These are phyloP conservation scores for rapeseed (Brassica napus) DNA, from an alignment of 345 rosid species.

Conservation along the genomic window DNA sequence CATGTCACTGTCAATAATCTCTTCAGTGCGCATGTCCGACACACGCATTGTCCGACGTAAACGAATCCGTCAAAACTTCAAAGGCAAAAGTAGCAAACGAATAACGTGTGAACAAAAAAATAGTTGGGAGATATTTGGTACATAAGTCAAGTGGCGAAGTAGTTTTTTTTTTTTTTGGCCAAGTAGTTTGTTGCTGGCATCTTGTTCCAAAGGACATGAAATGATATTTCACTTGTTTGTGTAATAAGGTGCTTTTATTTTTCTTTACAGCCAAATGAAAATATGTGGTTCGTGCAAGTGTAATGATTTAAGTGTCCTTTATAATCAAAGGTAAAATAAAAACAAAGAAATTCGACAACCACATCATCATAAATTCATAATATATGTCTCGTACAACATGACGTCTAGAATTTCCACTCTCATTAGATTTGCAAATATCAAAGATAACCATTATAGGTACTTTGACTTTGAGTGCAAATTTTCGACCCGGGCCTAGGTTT, in stretches of 20 bases:
- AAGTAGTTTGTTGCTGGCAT: slow-evolving; percentile 34
- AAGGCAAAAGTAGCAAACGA: slow-evolving; percentile 28
- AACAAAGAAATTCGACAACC: slow-evolving; percentile 17
- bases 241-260: slow-evolving; percentile 20
- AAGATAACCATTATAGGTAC: slow-evolving; percentile 16
- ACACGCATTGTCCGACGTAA: slow-evolving; percentile 27
- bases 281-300: not conserved
- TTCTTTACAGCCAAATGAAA: slow-evolving; percentile 15
- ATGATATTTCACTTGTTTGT: slow-evolving; percentile 13
- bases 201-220: slow-evolving; percentile 28
- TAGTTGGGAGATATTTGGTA: slow-evolving; percentile 13
- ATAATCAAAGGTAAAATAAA: slow-evolving; percentile 5
- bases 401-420: slow-evolving; percentile 28
- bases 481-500: slow-evolving; percentile 25
- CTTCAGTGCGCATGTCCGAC: slow-evolving; percentile 40
- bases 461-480: slow-evolving; percentile 21
- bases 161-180: slow-evolving; percentile 1
- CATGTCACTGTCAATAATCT: not conserved
- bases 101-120: slow-evolving; percentile 9
- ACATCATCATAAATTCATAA: slow-evolving; percentile 13
- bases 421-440: not conserved
- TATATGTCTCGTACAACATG: slow-evolving; percentile 18
- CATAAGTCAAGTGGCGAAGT: slow-evolving; percentile 15
- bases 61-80: slow-evolving; percentile 12
- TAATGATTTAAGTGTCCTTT: slow-evolving; percentile 16